Conservation (phyloP, 495 filamentous ascomycete species). For the Trichoderma orchidacearum region DNA sequence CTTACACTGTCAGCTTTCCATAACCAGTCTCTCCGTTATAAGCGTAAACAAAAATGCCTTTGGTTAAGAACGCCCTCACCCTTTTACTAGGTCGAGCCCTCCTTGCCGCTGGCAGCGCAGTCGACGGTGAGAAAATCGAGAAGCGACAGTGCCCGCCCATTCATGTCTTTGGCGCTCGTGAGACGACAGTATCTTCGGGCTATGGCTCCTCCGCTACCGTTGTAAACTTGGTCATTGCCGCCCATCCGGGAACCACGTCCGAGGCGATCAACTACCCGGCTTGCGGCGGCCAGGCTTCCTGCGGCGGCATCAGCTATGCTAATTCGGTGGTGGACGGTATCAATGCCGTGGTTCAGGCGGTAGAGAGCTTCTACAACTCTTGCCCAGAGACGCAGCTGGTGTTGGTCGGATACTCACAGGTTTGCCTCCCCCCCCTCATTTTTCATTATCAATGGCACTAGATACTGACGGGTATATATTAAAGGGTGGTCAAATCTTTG, state of each 20-base stretch:
- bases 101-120: neutral
- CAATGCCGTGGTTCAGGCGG: conserved; percentile 36
- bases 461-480: neutral
- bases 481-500: conserved; percentile 49
- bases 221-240: conserved; percentile 35
- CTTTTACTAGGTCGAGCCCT: neutral
- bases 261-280: conserved; percentile 48
- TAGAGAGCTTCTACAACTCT: conserved; percentile 35
- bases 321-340: conserved; percentile 38
- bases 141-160: conserved; percentile 28
- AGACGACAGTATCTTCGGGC: conserved; percentile 44
- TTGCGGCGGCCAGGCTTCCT: conserved; percentile 38
- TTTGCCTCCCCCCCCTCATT: conserved; percentile 8
- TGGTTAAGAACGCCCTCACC: neutral
- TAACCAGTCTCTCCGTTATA: neutral
- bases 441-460: neutral
- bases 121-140: neutral
- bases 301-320: conserved; percentile 38
- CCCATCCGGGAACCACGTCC: conserved; percentile 38
- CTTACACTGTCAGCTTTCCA: neutral
- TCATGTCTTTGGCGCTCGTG: conserved; percentile 51
- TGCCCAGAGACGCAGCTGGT: conserved; percentile 47
- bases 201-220: conserved; percentile 40
- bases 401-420: conserved; percentile 48
- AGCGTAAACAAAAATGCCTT: neutral